phyloP scores from a whole-genome alignment of 2,329 filamentous ascomycete genomes.

The Phaeosphaeria sp. region DNA sequence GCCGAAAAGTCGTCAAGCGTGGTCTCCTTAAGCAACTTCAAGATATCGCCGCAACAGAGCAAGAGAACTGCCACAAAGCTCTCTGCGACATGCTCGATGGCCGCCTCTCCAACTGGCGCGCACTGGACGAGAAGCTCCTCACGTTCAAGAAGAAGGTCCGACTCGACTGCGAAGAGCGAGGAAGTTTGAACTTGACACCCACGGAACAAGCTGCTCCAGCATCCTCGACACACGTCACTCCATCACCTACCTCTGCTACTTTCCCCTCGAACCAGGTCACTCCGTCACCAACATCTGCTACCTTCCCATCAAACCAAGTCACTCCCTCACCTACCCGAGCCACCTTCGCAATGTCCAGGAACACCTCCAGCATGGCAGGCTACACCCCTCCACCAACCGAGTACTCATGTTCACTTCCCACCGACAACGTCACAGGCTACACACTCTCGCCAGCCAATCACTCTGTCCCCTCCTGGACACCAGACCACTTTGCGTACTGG shows the following conservation, averaged over 20 bases:
- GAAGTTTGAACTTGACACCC: not conserved
- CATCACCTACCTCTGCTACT: not conserved
- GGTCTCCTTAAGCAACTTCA: constrained; percentile 5
- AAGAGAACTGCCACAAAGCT: constrained; percentile 2
- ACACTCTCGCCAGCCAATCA: not conserved
- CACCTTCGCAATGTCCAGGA: not conserved
- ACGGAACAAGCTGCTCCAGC: not conserved
- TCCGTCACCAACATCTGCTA: not conserved
- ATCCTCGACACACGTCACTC: not conserved
- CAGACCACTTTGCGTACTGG: not conserved
- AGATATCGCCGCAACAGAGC: not conserved
- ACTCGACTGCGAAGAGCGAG: constrained; percentile 2
- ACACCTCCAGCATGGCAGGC: not conserved
- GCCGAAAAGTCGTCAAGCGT: constrained; percentile 3
- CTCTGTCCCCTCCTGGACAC: not conserved
- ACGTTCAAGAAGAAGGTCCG: constrained; percentile 5
- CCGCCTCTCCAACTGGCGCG: constrained; percentile 5
- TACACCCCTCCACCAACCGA: not conserved
- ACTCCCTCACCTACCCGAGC: not conserved
- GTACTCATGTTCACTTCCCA: not conserved
- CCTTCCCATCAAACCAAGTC: not conserved
- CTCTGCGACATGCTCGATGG: constrained; percentile 2
- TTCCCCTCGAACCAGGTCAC: not conserved
- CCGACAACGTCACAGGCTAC: not conserved
- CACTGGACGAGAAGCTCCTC: constrained; percentile 2